Conservation (phyloP, 2,329 filamentous ascomycete genomes). For the Fusarium solani-melongenae region DNA sequence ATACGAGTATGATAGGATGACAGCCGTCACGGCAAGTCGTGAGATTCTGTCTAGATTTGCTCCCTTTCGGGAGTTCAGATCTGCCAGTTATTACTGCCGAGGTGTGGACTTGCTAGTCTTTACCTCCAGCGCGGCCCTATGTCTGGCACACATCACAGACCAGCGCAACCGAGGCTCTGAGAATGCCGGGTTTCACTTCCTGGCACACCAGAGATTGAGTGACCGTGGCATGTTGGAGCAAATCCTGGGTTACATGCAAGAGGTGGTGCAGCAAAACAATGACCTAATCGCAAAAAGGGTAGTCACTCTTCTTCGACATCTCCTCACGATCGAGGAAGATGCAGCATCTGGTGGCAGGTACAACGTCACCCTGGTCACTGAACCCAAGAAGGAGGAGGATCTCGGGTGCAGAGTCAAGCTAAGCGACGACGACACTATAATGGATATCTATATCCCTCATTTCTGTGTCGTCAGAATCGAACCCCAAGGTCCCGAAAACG, state of each 20-base stretch:
- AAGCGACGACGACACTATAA: constrained; percentile 12
- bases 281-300: constrained; percentile 55
- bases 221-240: constrained; percentile 56
- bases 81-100: constrained; percentile 54
- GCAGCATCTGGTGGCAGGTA: constrained; percentile 45
- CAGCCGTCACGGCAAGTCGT: constrained; percentile 59
- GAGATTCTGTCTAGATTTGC: constrained; percentile 61
- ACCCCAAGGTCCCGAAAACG: neutral
- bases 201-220: constrained; percentile 54
- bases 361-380: constrained; percentile 25
- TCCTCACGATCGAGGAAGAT: constrained; percentile 56
- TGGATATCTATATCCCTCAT: constrained; percentile 56
- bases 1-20: constrained; percentile 58
- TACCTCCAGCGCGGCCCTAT: constrained; percentile 60
- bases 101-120: constrained; percentile 63
- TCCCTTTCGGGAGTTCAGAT: constrained; percentile 54
- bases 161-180: constrained; percentile 31
- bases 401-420: constrained; percentile 26
- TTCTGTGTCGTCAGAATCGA: constrained; percentile 54
- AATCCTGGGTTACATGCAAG: constrained; percentile 50
- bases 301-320: constrained; percentile 52
- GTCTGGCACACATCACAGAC: constrained; percentile 58
- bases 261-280: constrained; percentile 46
- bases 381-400: constrained; percentile 32
- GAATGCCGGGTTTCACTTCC: constrained; percentile 39